Conservation (phyloP, 176 grass and related monocot genomes). For the Triticum dicoccoides region DNA sequence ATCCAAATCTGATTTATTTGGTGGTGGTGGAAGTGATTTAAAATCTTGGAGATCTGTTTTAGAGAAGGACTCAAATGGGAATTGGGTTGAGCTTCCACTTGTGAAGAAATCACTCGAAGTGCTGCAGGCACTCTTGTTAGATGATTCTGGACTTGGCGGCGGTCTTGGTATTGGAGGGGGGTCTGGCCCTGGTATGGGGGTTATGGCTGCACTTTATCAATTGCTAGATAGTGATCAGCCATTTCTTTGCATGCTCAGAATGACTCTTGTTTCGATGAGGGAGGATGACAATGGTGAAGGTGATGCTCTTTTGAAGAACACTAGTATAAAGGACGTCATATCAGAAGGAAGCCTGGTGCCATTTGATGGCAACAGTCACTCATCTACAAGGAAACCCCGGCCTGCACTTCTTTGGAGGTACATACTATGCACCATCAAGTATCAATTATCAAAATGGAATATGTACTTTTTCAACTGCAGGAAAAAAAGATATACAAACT, state of each 20-base stretch:
- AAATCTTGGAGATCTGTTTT: slow-evolving; percentile 73
- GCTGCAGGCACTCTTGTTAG: slow-evolving; percentile 92
- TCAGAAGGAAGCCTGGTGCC: slow-evolving; percentile 53
- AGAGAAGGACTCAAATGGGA: slow-evolving; percentile 77
- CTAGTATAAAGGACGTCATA: slow-evolving; percentile 57
- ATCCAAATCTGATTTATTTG: slow-evolving; percentile 66
- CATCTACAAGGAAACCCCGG: slow-evolving; percentile 69
- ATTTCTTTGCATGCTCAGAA: slow-evolving; percentile 97
- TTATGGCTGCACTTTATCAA: slow-evolving; percentile 92
- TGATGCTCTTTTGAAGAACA: slow-evolving; percentile 61
- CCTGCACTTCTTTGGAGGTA: slow-evolving; percentile 99
- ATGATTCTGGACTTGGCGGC: slow-evolving; percentile 95
- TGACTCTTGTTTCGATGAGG: slow-evolving; percentile 96
- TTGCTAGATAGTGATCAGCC: slow-evolving; percentile 96
- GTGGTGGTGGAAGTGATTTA: slow-evolving; percentile 80
- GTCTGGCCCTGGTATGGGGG: slow-evolving; percentile 94
- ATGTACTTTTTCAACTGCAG: slow-evolving; percentile 16
- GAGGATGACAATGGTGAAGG: slow-evolving; percentile 85
- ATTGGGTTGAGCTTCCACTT: slow-evolving; percentile 91
- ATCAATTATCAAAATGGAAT: background rate
- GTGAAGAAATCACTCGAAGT: slow-evolving; percentile 94
- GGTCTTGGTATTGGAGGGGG: slow-evolving; percentile 91
- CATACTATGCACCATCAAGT: slow-evolving; percentile 9
- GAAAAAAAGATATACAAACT: slow-evolving; percentile 13
- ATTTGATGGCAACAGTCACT: slow-evolving; percentile 64